Base-by-base conservation (phyloP, 306 rosid species). In the Trifolium fragiferum region DNA sequence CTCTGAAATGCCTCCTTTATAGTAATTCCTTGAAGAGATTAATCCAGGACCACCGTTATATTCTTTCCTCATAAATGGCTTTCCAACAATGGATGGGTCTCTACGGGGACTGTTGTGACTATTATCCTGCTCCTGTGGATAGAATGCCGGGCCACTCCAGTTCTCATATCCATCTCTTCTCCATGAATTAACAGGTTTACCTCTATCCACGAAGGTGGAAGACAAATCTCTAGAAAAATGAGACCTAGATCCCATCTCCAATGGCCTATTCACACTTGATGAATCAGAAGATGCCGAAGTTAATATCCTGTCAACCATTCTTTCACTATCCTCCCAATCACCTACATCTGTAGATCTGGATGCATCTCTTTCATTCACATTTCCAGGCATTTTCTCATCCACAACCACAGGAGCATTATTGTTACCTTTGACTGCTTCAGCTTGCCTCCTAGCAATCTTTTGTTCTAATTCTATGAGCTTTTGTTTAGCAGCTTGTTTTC, bases 251-350 rank as follows among this genome's bases (percentile, higher is more conserved):
- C 93, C 87, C 59, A 79, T 79, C 78, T 89, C 97, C 66, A 83
- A 74, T 25, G 89, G 78, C 82, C 92, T 87, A 82, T 84, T 85
- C 80, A 89, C 79, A 84, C 86, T 78, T 12, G 93, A 87, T 10
- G 98, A 89, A 85, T 89, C 97, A 73, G 97, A 90, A 76, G 94
- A 91, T 46, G 90, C 93, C 0, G 93, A 94, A 47, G 94, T 84
- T 27, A 91, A 80, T 64, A 91, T 86, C 79, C 96, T 83, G 80
- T 91, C 96, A 79, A 90, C 96, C 94, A 89, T 89, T 82, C 92
- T 84, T 87, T 94, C 98, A 77, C 93, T 84, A 61, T 88, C 98
- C 74, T 94, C 98, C 98, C 98, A 94, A 72, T 94, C 91, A 76
- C 89, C 87, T 30, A 87, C 57, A 76, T 91, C 97, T 8, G 74